Conservation (phyloP, 2,329 filamentous ascomycete species). For the Microcyclosporella mali region DNA sequence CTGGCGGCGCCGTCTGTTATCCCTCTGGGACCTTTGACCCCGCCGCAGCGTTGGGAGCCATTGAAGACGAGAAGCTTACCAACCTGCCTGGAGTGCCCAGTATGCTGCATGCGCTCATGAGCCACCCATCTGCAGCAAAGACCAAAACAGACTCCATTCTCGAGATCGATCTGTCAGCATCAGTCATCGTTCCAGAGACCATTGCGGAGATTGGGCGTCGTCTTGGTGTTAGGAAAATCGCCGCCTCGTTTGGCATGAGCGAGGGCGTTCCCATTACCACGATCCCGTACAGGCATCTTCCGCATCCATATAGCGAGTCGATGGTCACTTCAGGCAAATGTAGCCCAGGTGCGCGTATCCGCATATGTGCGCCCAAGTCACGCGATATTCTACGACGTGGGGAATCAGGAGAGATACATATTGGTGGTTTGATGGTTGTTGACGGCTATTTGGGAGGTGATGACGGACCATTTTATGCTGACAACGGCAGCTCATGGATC, state of each 20-base stretch:
- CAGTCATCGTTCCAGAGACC: background rate
- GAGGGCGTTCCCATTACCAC: background rate
- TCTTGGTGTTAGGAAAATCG: background rate
- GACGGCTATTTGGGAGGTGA: slow-evolving; percentile 1
- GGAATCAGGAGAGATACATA: slow-evolving; percentile 3
- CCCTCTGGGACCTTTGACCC: background rate
- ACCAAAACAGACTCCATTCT: background rate
- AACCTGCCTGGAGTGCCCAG: background rate
- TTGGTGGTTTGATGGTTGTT: background rate
- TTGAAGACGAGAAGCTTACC: slow-evolving; percentile 2
- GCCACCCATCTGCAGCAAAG: background rate
- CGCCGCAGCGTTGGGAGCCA: background rate
- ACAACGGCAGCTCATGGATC: slow-evolving; percentile 9
- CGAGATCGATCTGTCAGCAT: background rate
- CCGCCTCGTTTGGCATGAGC: slow-evolving; percentile 3
- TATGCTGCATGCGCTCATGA: background rate
- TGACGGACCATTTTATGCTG: slow-evolving; percentile 8
- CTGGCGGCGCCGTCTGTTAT: background rate
- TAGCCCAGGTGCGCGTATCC: background rate
- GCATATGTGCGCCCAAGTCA: slow-evolving; percentile 1
- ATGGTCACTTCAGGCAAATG: background rate
- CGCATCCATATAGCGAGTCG: background rate
- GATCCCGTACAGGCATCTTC: too few species aligned
- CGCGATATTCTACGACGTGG: background rate
- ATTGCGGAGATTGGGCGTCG: background rate